A percentile compares a stretch with the other conserved stretches of the same genome.
These are phyloP conservation scores for Aspergillus japonicus DNA, from an alignment of 2,329 filamentous ascomycete genomes.

Conservation along the genomic window DNA sequence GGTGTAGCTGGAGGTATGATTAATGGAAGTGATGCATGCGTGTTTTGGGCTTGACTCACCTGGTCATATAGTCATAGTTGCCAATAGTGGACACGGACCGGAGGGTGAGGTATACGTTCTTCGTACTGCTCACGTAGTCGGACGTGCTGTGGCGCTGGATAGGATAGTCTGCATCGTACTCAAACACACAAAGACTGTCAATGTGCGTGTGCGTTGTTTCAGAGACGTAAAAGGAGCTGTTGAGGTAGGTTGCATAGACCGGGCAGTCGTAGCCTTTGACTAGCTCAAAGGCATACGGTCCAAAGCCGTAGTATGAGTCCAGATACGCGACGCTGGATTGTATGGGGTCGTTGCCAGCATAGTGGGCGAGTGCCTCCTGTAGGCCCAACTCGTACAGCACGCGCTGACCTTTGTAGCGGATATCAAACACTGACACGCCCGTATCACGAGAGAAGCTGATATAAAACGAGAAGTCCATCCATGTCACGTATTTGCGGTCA, in stretches of 20 bases:
- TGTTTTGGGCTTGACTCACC: too few species aligned
- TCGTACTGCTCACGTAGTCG: constrained; percentile 9
- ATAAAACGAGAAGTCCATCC: constrained; percentile 19
- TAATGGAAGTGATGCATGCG: background rate
- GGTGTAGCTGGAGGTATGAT: constrained; percentile 8
- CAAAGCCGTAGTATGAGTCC: constrained; percentile 16
- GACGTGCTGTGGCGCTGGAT: constrained; percentile 10
- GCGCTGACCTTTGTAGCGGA: constrained; percentile 14
- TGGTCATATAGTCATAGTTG: constrained; percentile 8
- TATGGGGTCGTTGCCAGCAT: constrained; percentile 13
- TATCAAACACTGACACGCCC: constrained; percentile 14
- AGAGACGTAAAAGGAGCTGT: constrained; percentile 27
- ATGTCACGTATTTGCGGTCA: constrained; percentile 12
- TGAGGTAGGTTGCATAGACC: constrained; percentile 26
- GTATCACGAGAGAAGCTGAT: constrained; percentile 14
- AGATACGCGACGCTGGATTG: constrained; percentile 14
- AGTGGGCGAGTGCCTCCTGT: constrained; percentile 15
- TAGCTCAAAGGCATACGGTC: constrained; percentile 17
- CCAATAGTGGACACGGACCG: constrained; percentile 15
- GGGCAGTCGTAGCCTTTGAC: constrained; percentile 31
- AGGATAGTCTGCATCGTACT: constrained; percentile 14
- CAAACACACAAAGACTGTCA: constrained; percentile 16
- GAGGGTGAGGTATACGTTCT: constrained; percentile 17
- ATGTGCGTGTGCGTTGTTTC: constrained; percentile 14
- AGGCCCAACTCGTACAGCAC: constrained; percentile 13